Conservation (phyloP, 2,329 filamentous ascomycete species). For the Fusarium dlaminii region DNA sequence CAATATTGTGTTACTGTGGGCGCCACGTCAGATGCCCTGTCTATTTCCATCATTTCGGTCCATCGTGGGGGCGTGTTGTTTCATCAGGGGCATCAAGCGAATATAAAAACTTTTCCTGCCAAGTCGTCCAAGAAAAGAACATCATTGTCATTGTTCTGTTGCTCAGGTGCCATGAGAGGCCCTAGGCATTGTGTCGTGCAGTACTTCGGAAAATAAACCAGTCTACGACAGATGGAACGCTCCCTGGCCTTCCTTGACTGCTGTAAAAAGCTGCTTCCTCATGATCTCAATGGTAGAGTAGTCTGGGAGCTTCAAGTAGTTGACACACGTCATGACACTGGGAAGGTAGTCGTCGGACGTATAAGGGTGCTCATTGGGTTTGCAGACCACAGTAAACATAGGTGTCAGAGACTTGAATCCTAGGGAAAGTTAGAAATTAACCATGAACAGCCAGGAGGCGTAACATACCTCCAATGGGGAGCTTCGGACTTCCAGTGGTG, state of each 20-base stretch:
- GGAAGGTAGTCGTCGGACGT: constrained; percentile 97
- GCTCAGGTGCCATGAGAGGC: neutral
- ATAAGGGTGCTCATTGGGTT: constrained; percentile 94
- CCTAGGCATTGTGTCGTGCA: constrained; percentile 1
- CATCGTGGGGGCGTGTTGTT: constrained; percentile 32
- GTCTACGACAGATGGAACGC: constrained; percentile 91
- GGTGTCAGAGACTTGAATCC: constrained; percentile 97
- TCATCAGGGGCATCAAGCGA: constrained; percentile 38
- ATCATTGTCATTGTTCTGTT: constrained; percentile 13
- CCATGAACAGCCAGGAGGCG: neutral
- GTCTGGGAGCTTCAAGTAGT: constrained; percentile 97
- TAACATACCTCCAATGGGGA: constrained; percentile 91
- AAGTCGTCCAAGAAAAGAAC: constrained; percentile 21
- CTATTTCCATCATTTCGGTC: constrained; percentile 42
- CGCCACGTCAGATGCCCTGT: constrained; percentile 25
- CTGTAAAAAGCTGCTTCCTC: constrained; percentile 80
- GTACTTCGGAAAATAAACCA: neutral
- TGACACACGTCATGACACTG: constrained; percentile 99
- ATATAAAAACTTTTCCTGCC: constrained; percentile 32
- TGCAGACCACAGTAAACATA: constrained; percentile 99
- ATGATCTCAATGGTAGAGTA: constrained; percentile 84
- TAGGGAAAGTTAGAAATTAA: constrained; percentile 48
- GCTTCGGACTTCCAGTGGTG: constrained; percentile 95
- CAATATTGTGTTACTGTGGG: constrained; percentile 35
- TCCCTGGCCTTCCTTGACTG: constrained; percentile 94